phyloP scores from a whole-genome alignment of 495 filamentous ascomycete genomes.

The Trichocladium antarcticum region DNA sequence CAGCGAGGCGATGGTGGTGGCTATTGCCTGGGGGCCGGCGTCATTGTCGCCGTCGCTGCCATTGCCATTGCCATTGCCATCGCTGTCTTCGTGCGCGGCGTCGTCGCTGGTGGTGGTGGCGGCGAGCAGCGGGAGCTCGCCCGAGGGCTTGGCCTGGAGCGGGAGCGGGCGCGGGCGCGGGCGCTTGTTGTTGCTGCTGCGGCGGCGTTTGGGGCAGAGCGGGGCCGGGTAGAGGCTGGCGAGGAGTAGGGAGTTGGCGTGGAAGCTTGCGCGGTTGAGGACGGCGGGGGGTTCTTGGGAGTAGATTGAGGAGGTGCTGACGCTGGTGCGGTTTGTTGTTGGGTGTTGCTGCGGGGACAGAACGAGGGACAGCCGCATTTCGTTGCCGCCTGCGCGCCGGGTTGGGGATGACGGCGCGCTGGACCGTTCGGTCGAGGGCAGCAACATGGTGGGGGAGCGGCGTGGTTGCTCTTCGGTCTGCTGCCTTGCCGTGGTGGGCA shows the following conservation, averaged over 20 bases:
- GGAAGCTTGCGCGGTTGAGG: slow-evolving; percentile 10
- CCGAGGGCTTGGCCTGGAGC: too few relatives aligned
- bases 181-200: background rate
- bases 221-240: background rate
- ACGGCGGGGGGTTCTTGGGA: slow-evolving; percentile 14
- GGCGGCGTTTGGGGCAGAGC: background rate
- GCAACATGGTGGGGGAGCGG: background rate
- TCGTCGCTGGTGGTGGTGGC: too few relatives aligned
- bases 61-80: too few relatives aligned
- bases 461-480: background rate
- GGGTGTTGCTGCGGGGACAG: background rate
- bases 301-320: slow-evolving; percentile 21
- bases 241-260: slow-evolving; percentile 3
- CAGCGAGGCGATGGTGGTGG: too few relatives aligned
- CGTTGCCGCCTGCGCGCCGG: background rate
- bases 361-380: background rate
- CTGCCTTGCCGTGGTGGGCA: background rate
- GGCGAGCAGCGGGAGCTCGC: too few relatives aligned
- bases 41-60: too few relatives aligned
- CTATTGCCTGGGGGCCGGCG: too few relatives aligned
- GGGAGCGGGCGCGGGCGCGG: too few relatives aligned
- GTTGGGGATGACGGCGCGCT: background rate
- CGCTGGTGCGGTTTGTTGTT: slow-evolving; percentile 5
- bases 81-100: too few relatives aligned
- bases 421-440: slow-evolving; percentile 1